These are phyloP conservation scores for Encephalitozoon hellem DNA, from an alignment of 371 early-diverging fungal genomes.

Conservation along the genomic window DNA sequence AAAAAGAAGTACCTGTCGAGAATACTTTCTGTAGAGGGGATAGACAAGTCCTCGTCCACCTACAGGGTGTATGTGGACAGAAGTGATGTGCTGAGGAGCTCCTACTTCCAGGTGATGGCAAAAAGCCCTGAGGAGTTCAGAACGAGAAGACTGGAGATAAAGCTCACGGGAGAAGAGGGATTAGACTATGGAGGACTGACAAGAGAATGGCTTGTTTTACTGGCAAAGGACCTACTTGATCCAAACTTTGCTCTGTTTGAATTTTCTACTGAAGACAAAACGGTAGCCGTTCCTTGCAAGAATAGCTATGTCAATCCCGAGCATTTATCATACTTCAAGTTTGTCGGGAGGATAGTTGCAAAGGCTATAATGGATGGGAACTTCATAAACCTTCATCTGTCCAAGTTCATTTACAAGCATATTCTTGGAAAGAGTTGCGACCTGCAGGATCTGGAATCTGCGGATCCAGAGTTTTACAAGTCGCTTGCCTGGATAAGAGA, in stretches of 20 bases:
- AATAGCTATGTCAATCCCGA: constrained; percentile 82
- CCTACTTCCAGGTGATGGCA: constrained; percentile 49
- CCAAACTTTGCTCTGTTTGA: constrained; percentile 93
- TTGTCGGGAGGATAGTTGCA: constrained; percentile 92
- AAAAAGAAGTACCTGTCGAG: constrained; percentile 40
- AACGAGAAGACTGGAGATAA: constrained; percentile 72
- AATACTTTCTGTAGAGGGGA: constrained; percentile 5
- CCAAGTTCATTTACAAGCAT: constrained; percentile 89
- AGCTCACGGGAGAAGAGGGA: constrained; percentile 89
- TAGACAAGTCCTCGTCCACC: background rate
- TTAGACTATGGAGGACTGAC: constrained; percentile 94
- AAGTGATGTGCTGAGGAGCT: constrained; percentile 34
- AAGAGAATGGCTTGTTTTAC: constrained; percentile 89
- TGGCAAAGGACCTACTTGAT: constrained; percentile 91
- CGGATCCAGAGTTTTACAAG: constrained; percentile 89
- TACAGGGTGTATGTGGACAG: constrained; percentile 27
- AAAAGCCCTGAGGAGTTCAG: constrained; percentile 28
- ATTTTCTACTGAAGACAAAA: constrained; percentile 74
- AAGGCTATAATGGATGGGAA: constrained; percentile 90
- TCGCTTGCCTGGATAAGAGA: constrained; percentile 89
- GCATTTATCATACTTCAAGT: constrained; percentile 86
- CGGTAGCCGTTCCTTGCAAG: constrained; percentile 89
- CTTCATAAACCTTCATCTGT: constrained; percentile 84
- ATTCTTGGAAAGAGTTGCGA: constrained; percentile 79
- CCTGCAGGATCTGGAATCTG: constrained; percentile 84